Conservation (phyloP, 2,329 filamentous ascomycete species). For the Tolypocladium tropicale region DNA sequence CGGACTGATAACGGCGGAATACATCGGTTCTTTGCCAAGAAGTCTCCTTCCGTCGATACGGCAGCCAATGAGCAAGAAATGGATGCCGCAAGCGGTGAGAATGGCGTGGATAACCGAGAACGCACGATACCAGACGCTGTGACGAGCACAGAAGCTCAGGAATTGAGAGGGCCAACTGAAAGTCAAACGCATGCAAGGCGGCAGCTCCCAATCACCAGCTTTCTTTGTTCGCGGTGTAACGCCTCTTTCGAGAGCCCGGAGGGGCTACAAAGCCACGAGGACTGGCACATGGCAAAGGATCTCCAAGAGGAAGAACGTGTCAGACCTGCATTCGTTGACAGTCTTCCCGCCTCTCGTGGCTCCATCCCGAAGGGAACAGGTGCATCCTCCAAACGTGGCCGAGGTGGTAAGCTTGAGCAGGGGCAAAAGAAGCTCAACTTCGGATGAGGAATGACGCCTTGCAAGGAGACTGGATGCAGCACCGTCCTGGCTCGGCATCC, state of each 20-base stretch:
- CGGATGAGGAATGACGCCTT: slow-evolving; percentile 28
- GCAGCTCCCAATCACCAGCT: slow-evolving; percentile 23
- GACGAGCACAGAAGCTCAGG: background rate
- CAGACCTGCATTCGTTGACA: slow-evolving; percentile 32
- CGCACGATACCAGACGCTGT: slow-evolving; percentile 4
- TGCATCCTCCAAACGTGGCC: slow-evolving; percentile 30
- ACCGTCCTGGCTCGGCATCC: background rate
- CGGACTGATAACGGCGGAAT: slow-evolving; percentile 39
- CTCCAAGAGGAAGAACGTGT: slow-evolving; percentile 57
- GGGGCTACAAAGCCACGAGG: slow-evolving; percentile 64
- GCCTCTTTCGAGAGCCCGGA: slow-evolving; percentile 46
- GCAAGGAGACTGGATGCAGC: background rate
- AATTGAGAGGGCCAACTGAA: too few species aligned
- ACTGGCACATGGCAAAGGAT: slow-evolving; percentile 92
- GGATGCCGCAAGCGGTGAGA: slow-evolving; percentile 2
- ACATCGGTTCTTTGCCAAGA: slow-evolving; percentile 45
- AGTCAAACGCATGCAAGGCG: slow-evolving; percentile 2
- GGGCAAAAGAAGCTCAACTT: slow-evolving; percentile 53
- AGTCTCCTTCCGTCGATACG: slow-evolving; percentile 18
- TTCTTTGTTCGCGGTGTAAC: slow-evolving; percentile 56
- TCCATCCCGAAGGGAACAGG: slow-evolving; percentile 17
- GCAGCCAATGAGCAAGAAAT: slow-evolving; percentile 10
- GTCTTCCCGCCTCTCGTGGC: slow-evolving; percentile 20
- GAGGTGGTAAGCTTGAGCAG: slow-evolving; percentile 35
- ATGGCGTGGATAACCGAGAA: background rate